Base-by-base conservation (phyloP, 1,284 basidiomycete species). In the Entoloma clypeatum region DNA sequence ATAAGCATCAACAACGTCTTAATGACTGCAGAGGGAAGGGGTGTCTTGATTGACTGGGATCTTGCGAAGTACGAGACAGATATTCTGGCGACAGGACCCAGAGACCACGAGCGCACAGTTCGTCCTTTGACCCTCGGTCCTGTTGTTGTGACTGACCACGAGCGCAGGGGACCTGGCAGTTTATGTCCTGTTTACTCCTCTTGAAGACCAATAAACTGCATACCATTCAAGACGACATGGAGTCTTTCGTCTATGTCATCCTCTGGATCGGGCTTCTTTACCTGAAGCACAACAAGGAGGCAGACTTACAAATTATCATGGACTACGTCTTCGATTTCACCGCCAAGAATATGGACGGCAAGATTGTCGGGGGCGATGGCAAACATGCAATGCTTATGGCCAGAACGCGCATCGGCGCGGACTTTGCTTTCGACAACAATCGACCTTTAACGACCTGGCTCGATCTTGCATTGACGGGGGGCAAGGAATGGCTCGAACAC, bases 1-100 rank as follows among this genome's bases (percentile, higher is more conserved):
- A 44, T 68, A 23, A 67, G 64, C 33, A 28, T 38, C 2, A 57
- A 55, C 5, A 68, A 69, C 31, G 54, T 69, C 23, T 37, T 68
- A 28, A 49, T 63, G n/a, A 38, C 43, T 1, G 17, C 25, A 1
- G 36, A 49, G 1, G 49, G 52, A 9, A 9, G 27, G 0, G 62
- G 64, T 1, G 32, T 65, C 9, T 47, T 69, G 26, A 64, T 55
- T 22, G 62, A 69, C 39, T 67, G 64, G 64, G 61, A 67, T 22
- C 26, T 63, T 5, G 52, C 55, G 0, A 52, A 50, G 17, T 27
- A 36, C 6, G 28, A 39, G 7, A 23, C 23, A 1, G 46, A 49
- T 10, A 34, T 23, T 18, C 7, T 39, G 7, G 24, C 32, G 6
- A 13, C 19, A 1, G 48, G 44, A 6, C 40, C 42, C 5, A 24